A percentile compares a stretch with the other conserved stretches of the same genome.
phyloP scores from a whole-genome alignment of 176 grass and related monocot species.

The Dactylis glomerata region DNA sequence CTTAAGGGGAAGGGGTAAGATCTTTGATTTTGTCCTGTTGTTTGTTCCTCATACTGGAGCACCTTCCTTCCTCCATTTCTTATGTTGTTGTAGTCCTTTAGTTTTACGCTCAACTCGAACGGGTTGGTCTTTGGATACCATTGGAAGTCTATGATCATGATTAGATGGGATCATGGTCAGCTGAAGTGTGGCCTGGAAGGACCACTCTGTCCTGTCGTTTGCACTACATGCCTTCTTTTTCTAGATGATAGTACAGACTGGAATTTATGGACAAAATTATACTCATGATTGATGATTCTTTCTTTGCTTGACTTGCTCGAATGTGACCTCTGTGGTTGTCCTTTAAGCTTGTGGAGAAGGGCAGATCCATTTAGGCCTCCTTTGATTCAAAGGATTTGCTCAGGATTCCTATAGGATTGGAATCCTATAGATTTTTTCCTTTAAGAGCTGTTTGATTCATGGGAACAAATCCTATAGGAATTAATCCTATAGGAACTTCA shows the following conservation, averaged over 20 bases:
- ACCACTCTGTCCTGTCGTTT: background rate
- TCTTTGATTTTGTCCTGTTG: background rate
- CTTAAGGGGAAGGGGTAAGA: background rate
- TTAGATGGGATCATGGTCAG: background rate
- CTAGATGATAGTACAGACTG: background rate
- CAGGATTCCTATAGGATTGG: no score
- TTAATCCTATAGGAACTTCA: no score
- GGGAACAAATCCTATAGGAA: no score
- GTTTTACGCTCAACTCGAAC: background rate
- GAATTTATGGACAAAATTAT: background rate
- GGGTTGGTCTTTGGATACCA: background rate
- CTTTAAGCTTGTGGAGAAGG: conserved; percentile 9
- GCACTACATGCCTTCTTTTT: background rate
- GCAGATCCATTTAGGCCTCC: conserved; percentile 11
- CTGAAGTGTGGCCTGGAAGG: background rate
- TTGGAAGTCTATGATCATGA: background rate
- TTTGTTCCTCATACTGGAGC: conserved; percentile 24
- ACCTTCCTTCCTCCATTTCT: conserved; percentile 12
- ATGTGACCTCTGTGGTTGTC: background rate
- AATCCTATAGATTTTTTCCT: no score
- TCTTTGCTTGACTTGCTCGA: conserved; percentile 12
- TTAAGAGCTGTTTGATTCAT: no score
- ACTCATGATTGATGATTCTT: conserved; percentile 4
- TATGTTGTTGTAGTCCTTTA: background rate
- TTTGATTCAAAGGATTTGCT: no score